These are phyloP conservation scores for Mycena epipterygia DNA, from an alignment of 768 basidiomycete species.

Conservation along the genomic window DNA sequence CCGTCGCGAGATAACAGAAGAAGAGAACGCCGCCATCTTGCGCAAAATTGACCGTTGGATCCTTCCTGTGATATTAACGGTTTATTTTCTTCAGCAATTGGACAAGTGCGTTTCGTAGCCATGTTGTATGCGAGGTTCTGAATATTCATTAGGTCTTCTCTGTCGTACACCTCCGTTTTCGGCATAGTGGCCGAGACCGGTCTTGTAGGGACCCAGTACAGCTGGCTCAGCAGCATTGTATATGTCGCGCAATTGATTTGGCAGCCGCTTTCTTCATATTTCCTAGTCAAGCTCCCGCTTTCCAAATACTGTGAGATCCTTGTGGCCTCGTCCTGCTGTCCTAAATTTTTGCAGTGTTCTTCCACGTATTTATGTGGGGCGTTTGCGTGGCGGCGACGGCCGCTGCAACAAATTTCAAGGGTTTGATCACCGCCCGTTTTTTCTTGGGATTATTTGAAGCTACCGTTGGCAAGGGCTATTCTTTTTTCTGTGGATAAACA, in stretches of 20 bases:
- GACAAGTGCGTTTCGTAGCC: conserved; percentile 50
- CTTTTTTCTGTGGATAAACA: neutral
- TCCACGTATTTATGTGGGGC: conserved; percentile 61
- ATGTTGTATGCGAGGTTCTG: neutral
- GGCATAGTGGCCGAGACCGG: conserved; percentile 53
- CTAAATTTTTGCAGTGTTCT: conserved; percentile 39
- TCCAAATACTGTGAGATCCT: conserved; percentile 52
- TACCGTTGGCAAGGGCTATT: conserved; percentile 51
- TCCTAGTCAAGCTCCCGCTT: conserved; percentile 56
- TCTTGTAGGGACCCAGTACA: conserved; percentile 57
- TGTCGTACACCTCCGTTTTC: conserved; percentile 65
- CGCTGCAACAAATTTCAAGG: conserved; percentile 55
- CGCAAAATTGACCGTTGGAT: conserved; percentile 57
- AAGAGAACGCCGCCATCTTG: conserved; percentile 49
- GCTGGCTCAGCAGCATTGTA: conserved; percentile 59
- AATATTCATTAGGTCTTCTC: conserved; percentile 49
- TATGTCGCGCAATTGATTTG: conserved; percentile 60
- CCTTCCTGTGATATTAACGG: conserved; percentile 54
- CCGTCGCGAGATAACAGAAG: conserved; percentile 45
- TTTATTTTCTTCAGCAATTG: conserved; percentile 59
- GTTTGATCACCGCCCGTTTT: conserved; percentile 56
- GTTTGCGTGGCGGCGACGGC: conserved; percentile 52
- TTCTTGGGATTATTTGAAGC: conserved; percentile 64
- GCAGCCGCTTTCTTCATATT: conserved; percentile 58
- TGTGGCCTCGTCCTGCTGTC: conserved; percentile 1